These are phyloP conservation scores for Kodamaea restingae DNA, from an alignment of 805 yeast genomes.

Conservation along the genomic window DNA sequence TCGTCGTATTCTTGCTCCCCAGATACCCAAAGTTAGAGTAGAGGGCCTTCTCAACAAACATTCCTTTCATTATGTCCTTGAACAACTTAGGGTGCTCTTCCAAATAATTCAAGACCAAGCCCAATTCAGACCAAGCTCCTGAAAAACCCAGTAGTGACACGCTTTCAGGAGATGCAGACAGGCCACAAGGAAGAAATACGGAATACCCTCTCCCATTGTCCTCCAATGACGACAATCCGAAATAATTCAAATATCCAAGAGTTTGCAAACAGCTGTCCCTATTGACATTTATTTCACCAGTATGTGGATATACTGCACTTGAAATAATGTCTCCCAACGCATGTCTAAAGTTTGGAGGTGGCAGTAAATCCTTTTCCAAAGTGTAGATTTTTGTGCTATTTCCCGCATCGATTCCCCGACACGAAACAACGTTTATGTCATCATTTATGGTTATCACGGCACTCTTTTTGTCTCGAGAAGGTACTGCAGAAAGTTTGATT, in stretches of 20 bases:
- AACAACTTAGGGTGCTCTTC: constrained; percentile 49
- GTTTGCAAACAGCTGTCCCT: constrained; percentile 57
- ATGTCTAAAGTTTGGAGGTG: constrained; percentile 62
- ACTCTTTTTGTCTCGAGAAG: constrained; percentile 5
- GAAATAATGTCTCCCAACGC: constrained; percentile 52
- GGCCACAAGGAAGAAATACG: constrained; percentile 69
- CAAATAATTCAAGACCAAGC: constrained; percentile 57
- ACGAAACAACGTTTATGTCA: constrained; percentile 42
- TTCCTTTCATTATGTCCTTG: constrained; percentile 49
- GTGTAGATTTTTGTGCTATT: constrained; percentile 60
- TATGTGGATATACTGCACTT: constrained; percentile 21
- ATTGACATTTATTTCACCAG: constrained; percentile 31
- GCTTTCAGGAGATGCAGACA: too few relatives aligned
- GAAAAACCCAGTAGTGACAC: not conserved
- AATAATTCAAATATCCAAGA: constrained; percentile 49
- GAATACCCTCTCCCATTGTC: constrained; percentile 65
- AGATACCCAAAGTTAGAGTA: constrained; percentile 56
- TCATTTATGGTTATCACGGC: constrained; percentile 48
- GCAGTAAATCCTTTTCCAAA: constrained; percentile 52
- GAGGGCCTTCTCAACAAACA: constrained; percentile 58
- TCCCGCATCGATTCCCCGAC: constrained; percentile 47
- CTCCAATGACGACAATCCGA: constrained; percentile 49
- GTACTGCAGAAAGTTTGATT: constrained; percentile 30
- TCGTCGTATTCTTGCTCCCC: constrained; percentile 13
- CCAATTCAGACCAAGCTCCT: constrained; percentile 61